Base-by-base conservation (phyloP, 202 grass and related monocot species). In the Zoysia matrella region DNA sequence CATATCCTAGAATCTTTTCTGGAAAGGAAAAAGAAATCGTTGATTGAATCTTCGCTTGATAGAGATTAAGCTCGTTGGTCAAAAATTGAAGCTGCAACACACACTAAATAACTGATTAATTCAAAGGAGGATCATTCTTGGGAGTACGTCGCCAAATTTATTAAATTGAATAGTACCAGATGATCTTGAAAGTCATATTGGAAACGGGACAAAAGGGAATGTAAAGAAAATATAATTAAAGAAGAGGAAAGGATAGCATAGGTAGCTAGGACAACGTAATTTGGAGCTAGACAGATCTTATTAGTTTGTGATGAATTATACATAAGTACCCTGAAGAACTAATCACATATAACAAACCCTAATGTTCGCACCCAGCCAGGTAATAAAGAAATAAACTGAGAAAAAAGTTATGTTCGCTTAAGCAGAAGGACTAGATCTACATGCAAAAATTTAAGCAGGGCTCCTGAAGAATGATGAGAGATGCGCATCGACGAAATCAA, bases 361-460 rank as follows among this genome's bases (percentile, higher is more conserved):
- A 89, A 74, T 89, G 42, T 67, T 89, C 68, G 82, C 73, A 78
- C 56, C 14, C 1, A 6, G 1, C 1, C 53, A 52, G 49, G 57
- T 73, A 51, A 22, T 52, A 52, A 47, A 60, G 14, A 74, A 8
- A 51, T 18, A 66, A 30, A 53, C 13, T 10, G 63, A 55, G 4
- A 54, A 66, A 79, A 69, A 8, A n/a, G n/a, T 9, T 10, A 10
- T 39, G 47, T 63, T 77, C 79, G 22, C 40, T 74, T 69, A 65
- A 71, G 78, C 60, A 86, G 72, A 64, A 58, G 14, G 57, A 80
- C 52, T 14, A 89, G 82, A 89, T 86, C 78, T 86, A 80, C 30
- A 36, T 54, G 47, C 18, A 53, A n/a, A 48, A 77, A 40, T 12
- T n/a, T n/a, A 72, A 70, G 18, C 8, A 73, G 7, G 50, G 14